A percentile compares a stretch with the other conserved stretches of the same genome.
Evolutionary conservation across 768 basidiomycete species (phyloP).

Genomic region (Hypsizygus marmoreus): DNA sequence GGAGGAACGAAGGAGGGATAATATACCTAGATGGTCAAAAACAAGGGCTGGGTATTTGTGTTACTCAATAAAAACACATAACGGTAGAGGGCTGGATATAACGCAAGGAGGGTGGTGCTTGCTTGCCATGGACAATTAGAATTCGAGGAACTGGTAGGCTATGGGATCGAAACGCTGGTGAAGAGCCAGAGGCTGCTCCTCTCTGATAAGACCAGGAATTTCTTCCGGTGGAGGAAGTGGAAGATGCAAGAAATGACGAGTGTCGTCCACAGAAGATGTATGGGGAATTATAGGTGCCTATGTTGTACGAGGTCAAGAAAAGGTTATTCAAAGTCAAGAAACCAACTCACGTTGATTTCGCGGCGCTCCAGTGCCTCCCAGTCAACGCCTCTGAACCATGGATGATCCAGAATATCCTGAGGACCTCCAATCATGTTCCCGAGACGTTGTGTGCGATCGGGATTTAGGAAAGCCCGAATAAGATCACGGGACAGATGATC

Average conservation of each 20-base stretch:
- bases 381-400: slow-evolving; percentile 95
- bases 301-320: slow-evolving; percentile 12
- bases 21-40: background rate
- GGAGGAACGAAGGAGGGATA: background rate
- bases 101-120: slow-evolving; percentile 6
- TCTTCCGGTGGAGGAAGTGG: slow-evolving; percentile 77
- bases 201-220: slow-evolving; percentile 74
- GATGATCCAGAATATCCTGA: slow-evolving; percentile 87
- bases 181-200: slow-evolving; percentile 59
- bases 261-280: slow-evolving; percentile 78
- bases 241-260: slow-evolving; percentile 81
- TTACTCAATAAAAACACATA: slow-evolving; percentile 10
- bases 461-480: slow-evolving; percentile 85
- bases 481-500: slow-evolving; percentile 89
- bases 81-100: slow-evolving; percentile 15
- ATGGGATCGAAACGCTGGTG: slow-evolving; percentile 68
- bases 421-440: slow-evolving; percentile 94
- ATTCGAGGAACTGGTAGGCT: slow-evolving; percentile 75
- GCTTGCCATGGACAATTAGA: slow-evolving; percentile 43
- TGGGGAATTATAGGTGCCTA: slow-evolving; percentile 89
- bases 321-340: slow-evolving; percentile 4
- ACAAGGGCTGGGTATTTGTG: too few relatives aligned
- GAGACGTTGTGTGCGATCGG: slow-evolving; percentile 87
- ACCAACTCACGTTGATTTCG: slow-evolving; percentile 72
- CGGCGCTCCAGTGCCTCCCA: slow-evolving; percentile 87